Base-by-base conservation (phyloP, 345 rosid species). In the Dipteronia dyeriana region DNA sequence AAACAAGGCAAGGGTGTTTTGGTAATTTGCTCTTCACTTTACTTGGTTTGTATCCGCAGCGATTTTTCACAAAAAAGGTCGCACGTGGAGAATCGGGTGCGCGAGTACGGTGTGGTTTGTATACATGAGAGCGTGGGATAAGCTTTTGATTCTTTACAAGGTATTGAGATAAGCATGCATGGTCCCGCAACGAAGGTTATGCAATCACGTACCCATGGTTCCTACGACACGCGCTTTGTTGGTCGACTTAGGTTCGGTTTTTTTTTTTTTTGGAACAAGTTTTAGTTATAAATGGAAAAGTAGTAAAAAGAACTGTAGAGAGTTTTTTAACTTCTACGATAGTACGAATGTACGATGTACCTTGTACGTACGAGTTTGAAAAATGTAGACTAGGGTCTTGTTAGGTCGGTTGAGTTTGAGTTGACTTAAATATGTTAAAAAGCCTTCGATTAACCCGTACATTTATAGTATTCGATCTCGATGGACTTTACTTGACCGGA, bases 141-240 rank as follows among this genome's bases (percentile, higher is more conserved):
- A 5, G 9, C 8, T 53, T 0, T 1, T 14, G 61, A 51, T 66
- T 38, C 38, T 56, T 56, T 9, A 6, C 6, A 62, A 56, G 23
- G 66, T n/a, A 41, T 11, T 64, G 71, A 17, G 67, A 47, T 66
- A 70, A 65, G 67, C 75, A 76, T 79, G 85, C 85, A 57, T 71
- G 82, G 70, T 29, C 85, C 85, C 77, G 67, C 77, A 45, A 74
- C 77, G 62, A 61, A 5, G 45, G 72, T 71, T 77, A 66, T 82
- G 85, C 80, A 79, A 70, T 61, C 82, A 82, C 82, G 85, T 79
- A 67, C 72, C 51, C 79, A 69, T 70, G 29, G 26, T 47, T 61
- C 29, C 9, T 16, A 60, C 13, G 19, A 26, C 78, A 49, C 78
- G 78, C 82, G 70, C 82, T 57, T 31, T 39, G 12, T 10, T 45